Base-by-base conservation (phyloP, 148 eudicot species). In the Bassia scoparia region DNA sequence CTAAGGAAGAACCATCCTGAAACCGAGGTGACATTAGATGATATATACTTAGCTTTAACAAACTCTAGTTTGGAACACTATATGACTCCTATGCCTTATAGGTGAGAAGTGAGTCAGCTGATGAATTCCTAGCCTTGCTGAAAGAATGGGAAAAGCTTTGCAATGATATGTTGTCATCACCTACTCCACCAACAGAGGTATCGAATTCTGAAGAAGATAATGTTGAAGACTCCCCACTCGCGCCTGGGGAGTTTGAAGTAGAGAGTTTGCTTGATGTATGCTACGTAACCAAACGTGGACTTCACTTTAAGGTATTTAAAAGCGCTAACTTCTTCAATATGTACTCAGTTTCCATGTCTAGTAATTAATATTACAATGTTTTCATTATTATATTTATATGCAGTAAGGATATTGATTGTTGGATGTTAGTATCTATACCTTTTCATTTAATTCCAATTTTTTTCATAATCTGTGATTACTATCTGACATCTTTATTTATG, bases 131-230 rank as follows among this genome's bases (percentile, higher is more conserved):
- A 12, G 3, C 50, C 41, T 54, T 74, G 27, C 14, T 74, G 14
- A 64, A 64, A 44, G 77, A 74, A 65, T 74, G 77, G 77, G 62
- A 64, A 50, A 74, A 53, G 49, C 62, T 74, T 17, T 74, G 77
- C 38, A 64, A 74, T 16, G 70, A 74, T n/a, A 4, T 64, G 14
- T 61, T 61, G 9, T 48, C 76, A 48, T 17, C 76, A 46, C 33
- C 53, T 14, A 16, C 53, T 30, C 52, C 20, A 2, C 12, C 44
- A 4, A 5, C 2, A 16, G 70, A 74, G 61, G 69, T 35, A 3
- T 11, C 52, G 11, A 35, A 37, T 74, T 17, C 23, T 5, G 70
- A 74, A 52, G 70, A 64, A 12, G 26, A 23, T 10, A n/a, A 2
- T 31, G 70, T 33, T 14, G 49, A 63, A 13, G 62, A 64, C 33